Conservation (phyloP, 768 basidiomycete species). For the Lactarius hengduanensis region DNA sequence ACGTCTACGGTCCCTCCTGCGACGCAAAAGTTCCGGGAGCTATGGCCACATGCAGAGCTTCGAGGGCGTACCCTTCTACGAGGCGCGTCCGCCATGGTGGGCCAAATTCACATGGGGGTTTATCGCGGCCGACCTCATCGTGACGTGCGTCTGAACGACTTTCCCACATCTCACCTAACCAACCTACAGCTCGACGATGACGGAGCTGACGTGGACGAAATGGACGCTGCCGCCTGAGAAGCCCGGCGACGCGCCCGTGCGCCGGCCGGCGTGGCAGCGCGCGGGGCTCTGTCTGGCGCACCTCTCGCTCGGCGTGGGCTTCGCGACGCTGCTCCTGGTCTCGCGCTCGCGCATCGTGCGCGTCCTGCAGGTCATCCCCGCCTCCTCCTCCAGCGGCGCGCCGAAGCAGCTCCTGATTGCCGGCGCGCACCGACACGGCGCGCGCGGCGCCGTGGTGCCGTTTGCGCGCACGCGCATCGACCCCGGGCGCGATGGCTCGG, state of each 20-base stretch:
- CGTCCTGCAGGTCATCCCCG: constrained; percentile 24
- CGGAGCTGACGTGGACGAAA: constrained; percentile 29
- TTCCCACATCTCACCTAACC: neutral
- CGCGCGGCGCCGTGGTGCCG: constrained; percentile 24
- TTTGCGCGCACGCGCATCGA: constrained; percentile 20
- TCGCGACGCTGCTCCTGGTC: constrained; percentile 25
- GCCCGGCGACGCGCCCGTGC: constrained; percentile 16
- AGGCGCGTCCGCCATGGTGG: constrained; percentile 27
- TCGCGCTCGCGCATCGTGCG: constrained; percentile 29
- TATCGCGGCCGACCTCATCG: constrained; percentile 27
- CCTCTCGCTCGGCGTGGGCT: constrained; percentile 24
- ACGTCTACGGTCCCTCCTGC: constrained; percentile 15
- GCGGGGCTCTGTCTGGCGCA: constrained; percentile 23
- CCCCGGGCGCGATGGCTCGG: constrained; percentile 28
- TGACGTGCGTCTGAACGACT: constrained; percentile 23
- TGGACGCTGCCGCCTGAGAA: constrained; percentile 24
- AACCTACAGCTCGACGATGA: constrained; percentile 25
- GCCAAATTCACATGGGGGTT: constrained; percentile 26
- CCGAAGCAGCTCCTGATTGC: constrained; percentile 25
- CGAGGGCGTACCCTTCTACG: constrained; percentile 20
- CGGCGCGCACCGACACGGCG: constrained; percentile 15
- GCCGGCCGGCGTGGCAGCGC: constrained; percentile 28
- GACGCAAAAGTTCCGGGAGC: constrained; percentile 7
- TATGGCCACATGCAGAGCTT: constrained; percentile 17
- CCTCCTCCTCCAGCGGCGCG: constrained; percentile 12